These are phyloP conservation scores for Xylariaceae sp. DNA, from an alignment of 2,329 filamentous ascomycete species.

Conservation along the genomic window DNA sequence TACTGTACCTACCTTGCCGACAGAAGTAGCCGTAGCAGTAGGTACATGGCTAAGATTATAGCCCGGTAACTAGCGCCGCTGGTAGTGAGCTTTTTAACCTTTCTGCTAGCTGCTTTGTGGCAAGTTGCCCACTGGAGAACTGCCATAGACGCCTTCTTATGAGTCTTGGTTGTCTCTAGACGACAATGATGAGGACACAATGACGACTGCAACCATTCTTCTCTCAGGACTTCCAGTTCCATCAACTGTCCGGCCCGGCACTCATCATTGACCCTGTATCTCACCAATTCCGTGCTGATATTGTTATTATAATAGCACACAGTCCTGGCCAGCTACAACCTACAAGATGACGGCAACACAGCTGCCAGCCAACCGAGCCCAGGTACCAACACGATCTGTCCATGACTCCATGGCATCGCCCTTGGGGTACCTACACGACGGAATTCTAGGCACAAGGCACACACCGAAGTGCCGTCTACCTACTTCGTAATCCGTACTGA, in stretches of 20 bases:
- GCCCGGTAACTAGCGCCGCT: not conserved
- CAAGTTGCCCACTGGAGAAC: not conserved
- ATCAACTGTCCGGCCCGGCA: not conserved
- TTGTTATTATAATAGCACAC: not conserved
- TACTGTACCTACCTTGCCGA: too few species aligned
- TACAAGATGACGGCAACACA: not conserved
- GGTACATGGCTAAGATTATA: too few species aligned
- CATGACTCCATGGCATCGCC: not conserved
- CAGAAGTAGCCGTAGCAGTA: too few species aligned
- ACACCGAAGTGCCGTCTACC: not conserved
- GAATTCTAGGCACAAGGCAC: not conserved
- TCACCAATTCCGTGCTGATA: too few species aligned
- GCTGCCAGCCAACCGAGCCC: not conserved
- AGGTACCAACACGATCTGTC: not conserved
- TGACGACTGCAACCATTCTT: slow-evolving; percentile 3
- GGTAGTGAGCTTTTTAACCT: not conserved
- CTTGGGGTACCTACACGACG: too few species aligned
- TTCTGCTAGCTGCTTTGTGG: not conserved
- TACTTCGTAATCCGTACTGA: not conserved
- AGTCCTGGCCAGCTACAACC: not conserved
- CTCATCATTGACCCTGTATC: not conserved
- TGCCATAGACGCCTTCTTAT: not conserved
- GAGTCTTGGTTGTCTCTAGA: not conserved
- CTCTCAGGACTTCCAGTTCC: not conserved
- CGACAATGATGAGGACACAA: slow-evolving; percentile 2